Evolutionary conservation across 2,329 filamentous ascomycete species (phyloP), one percentile per base, ranked within the genome.

Genomic region (Calonectria hawksworthii): DNA sequence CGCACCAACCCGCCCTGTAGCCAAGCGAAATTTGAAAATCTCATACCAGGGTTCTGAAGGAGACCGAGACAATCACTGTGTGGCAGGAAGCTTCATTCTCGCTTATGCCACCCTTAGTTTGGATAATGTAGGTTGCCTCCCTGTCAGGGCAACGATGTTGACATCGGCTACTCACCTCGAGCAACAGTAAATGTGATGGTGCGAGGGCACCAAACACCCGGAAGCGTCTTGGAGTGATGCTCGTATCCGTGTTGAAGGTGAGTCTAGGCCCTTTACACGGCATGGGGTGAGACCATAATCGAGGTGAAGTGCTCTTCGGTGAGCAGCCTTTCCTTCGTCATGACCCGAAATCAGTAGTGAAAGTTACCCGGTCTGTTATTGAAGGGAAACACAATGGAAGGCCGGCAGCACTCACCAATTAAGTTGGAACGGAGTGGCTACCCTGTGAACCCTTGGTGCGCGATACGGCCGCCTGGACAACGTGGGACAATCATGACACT

Each of bases 401-500:
- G 56, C 34, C 47, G n/a, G 56, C 10, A 34, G 65, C 44, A 23
- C 16, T n/a, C 16, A n/a, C 63, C 59, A 75, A 69, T 75, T 28
- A 75, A 75, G 30, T 51, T 66, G 70, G 14, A 14, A 56, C 66
- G 36, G 32, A 36, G 52, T 36, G 38, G 70, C 71, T 74, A 68
- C 69, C 61, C 50, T 36, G 78, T 79, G 77, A 68, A 26, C 32
- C 66, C 65, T 78, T 32, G 65, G 72, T 79, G 79, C 71, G 73
- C 78, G 78, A 81, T 81, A 72, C 78, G 74, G 77, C 76, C 78
- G 74, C 69, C 50, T 76, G 70, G 63, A 72, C 26, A 78, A 80
- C 75, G 79, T 81, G 44, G 21, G 56, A 80, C 79, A 50, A 51
- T 50, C 28, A 51, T 65, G 28, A 52, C 56, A 65, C 54, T 65